These are phyloP conservation scores for Quercus rubra DNA, from an alignment of 306 rosid genomes.

Conservation along the genomic window DNA sequence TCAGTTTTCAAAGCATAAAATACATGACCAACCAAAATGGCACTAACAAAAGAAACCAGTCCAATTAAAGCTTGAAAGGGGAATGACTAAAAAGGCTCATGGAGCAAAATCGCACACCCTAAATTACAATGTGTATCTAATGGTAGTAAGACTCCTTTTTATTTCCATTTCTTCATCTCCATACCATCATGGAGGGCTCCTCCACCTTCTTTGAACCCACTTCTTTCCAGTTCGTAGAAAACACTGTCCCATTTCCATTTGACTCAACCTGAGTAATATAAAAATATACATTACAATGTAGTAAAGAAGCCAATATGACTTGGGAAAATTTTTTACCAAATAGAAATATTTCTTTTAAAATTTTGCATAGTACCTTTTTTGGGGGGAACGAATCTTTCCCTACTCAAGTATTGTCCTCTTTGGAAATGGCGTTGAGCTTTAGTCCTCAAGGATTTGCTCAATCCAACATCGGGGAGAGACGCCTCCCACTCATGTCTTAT, in stretches of 20 bases:
- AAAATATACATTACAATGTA: background rate
- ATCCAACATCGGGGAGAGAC: too few relatives aligned
- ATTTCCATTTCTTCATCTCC: constrained; percentile 91
- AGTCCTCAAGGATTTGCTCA: too few relatives aligned
- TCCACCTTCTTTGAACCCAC: constrained; percentile 88
- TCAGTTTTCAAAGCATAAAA: background rate
- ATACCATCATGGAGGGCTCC: constrained; percentile 94
- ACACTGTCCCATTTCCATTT: constrained; percentile 86
- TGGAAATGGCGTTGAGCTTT: too few relatives aligned
- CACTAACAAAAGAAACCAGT: background rate
- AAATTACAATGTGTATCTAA: background rate
- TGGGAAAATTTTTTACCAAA: background rate
- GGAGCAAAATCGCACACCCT: constrained; percentile 23
- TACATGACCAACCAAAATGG: background rate
- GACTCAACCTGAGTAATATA: constrained; percentile 62
- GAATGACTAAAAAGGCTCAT: constrained; percentile 1
- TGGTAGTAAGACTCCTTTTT: background rate
- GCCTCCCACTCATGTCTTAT: too few relatives aligned
- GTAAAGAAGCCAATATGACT: background rate
- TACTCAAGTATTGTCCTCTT: too few relatives aligned
- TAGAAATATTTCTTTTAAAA: background rate
- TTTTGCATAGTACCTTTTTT: background rate
- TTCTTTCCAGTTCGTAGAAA: constrained; percentile 96
- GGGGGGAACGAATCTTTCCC: too few relatives aligned
- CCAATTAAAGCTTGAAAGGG: background rate